These are phyloP conservation scores for Agrocybe praecox DNA, from an alignment of 768 basidiomycete genomes.

Conservation along the genomic window DNA sequence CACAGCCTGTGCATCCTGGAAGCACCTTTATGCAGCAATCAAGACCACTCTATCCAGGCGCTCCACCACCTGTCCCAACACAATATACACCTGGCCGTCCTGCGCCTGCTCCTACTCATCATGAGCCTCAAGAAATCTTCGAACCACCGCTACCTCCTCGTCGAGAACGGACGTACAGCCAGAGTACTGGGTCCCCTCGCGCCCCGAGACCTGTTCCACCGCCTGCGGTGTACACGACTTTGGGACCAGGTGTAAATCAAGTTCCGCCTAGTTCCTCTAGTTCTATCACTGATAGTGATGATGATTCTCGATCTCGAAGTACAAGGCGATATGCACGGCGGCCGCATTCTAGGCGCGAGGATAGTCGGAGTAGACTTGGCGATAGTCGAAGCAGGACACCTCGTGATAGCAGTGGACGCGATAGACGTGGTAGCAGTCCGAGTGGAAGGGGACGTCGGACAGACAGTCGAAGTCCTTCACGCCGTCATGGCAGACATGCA, in stretches of 20 bases:
- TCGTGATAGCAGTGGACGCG: conserved; percentile 7
- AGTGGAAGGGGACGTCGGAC: conserved; percentile 14
- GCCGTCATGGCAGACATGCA: conserved; percentile 9
- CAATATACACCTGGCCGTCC: conserved; percentile 16
- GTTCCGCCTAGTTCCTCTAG: conserved; percentile 18
- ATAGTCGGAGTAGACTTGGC: conserved; percentile 1
- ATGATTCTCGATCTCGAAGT: conserved; percentile 9
- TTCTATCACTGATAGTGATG: conserved; percentile 8
- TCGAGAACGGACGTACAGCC: neutral
- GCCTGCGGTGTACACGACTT: neutral
- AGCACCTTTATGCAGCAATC: neutral
- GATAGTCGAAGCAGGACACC: neutral
- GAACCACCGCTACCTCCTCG: conserved; percentile 19
- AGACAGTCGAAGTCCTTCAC: conserved; percentile 10
- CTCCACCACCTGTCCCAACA: conserved; percentile 15
- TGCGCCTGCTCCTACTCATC: conserved; percentile 13
- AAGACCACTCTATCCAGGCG: neutral
- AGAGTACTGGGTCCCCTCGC: conserved; percentile 17
- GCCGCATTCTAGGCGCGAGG: neutral
- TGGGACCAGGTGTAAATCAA: conserved; percentile 20
- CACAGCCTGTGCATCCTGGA: conserved; percentile 12
- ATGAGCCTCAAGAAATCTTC: conserved; percentile 15
- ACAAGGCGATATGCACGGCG: conserved; percentile 1
- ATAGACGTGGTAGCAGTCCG: conserved; percentile 15
- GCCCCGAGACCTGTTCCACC: conserved; percentile 4